phyloP scores from a whole-genome alignment of 805 yeast genomes.

The Isabelozyma heimii region DNA sequence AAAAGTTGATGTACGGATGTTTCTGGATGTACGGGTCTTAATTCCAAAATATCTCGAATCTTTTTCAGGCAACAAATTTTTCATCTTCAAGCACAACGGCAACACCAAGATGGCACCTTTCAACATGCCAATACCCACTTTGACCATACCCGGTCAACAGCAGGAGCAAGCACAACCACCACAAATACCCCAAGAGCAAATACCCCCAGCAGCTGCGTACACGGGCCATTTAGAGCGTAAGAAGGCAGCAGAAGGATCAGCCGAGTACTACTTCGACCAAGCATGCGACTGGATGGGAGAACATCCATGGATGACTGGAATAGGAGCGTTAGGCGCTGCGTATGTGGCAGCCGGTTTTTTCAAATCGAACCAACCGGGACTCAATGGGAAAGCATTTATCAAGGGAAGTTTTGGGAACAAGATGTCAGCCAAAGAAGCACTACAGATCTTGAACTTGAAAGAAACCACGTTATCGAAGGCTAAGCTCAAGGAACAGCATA shows the following conservation, averaged over 20 bases:
- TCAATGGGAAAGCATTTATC: slow-evolving; percentile 61
- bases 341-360: slow-evolving; percentile 67
- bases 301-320: slow-evolving; percentile 73
- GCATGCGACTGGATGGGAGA: slow-evolving; percentile 58
- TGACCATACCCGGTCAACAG: slow-evolving; percentile 50
- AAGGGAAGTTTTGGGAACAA: slow-evolving; percentile 93
- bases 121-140: slow-evolving; percentile 50
- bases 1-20: background rate
- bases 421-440: slow-evolving; percentile 86
- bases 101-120: slow-evolving; percentile 13
- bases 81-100: background rate
- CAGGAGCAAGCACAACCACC: slow-evolving; percentile 16
- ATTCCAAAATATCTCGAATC: background rate
- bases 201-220: slow-evolving; percentile 11
- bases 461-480: slow-evolving; percentile 62
- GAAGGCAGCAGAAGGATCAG: slow-evolving; percentile 42
- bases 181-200: slow-evolving; percentile 8
- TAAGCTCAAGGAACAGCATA: slow-evolving; percentile 73
- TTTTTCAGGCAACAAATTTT: background rate
- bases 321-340: slow-evolving; percentile 64
- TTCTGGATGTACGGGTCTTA: no score
- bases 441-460: slow-evolving; percentile 74
- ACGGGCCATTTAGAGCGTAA: slow-evolving; percentile 42
- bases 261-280: slow-evolving; percentile 66
- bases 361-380: slow-evolving; percentile 66